Base-by-base conservation (phyloP, 2,329 filamentous ascomycete species). In the Myriosclerotinia scirpicola region DNA sequence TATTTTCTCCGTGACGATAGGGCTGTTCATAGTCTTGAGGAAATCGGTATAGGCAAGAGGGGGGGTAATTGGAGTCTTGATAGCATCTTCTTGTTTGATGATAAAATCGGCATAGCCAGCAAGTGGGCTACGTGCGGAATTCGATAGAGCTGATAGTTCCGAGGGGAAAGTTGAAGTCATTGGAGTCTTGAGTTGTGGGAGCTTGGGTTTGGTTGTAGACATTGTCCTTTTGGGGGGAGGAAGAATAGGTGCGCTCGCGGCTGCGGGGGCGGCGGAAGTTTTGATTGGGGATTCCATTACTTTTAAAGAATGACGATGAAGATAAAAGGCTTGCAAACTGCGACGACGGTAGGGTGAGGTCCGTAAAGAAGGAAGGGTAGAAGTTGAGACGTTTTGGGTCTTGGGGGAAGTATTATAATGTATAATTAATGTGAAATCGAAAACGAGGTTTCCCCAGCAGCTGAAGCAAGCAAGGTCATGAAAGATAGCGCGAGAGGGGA, bases 1-100 rank as follows among this genome's bases (percentile, higher is more conserved):
- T 48, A 67, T 73, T 67, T 74, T 76, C 53, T 76, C 76, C 59
- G 71, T 71, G 34, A 70, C 69, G 46, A 72, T 69, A 36, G 76
- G 75, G 38, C 73, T 80, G 72, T 83, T 82, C 79, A 96, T 87
- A 68, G 89, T 88, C 80, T 93, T 94, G 70, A 98, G 87, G 76
- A 97, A 98, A 75, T 98, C 93, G 72, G 92, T 90, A 77, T 98
- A 98, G 67, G 94, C 93, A 30, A 86, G 83, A 3, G 94, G 94
- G 63, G 94, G 94, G 62, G 91, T 96, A 77, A 98, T 96, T 59
- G 93, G 93, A 5, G 93, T 97, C 80, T 88, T 90, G 67, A 87
- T 79, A 54, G 83, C 79, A 67, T 88, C 85, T 66, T 90, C 83
- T 72, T 90, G 80, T 78, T 93, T 94, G 81, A 93, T 71, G 55